Base-by-base conservation (phyloP, 371 early-diverging fungal genomes). In the Actinomortierella wolfii region DNA sequence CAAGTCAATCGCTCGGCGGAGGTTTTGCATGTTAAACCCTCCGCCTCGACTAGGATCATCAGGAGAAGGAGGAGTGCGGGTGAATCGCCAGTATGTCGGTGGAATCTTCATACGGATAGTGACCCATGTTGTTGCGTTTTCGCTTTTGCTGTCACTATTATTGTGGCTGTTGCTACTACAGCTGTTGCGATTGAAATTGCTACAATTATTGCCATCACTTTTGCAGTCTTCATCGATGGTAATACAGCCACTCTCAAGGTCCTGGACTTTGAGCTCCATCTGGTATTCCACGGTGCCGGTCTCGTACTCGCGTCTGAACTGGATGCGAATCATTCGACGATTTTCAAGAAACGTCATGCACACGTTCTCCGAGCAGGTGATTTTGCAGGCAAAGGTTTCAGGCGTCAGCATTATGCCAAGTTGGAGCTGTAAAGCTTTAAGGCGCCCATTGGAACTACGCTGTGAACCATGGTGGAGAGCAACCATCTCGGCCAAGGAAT, bases 1-100 rank as follows among this genome's bases (percentile, higher is more conserved):
- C 17, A 73, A 63, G 17, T 73, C 67, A 6, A 73, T 59, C 0
- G 59, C 63, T 9, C 74, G 74, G 6, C 74, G 58, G 23, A 67
- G n/a, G 34, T 60, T 53, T 2, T 53, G 20, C 15, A 50, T 44
- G 2, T 43, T 25, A 0, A 57, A 56, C 64, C 67, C 66, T 29
- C 59, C 61, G 3, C 20, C 3, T 1, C 43, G 29, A 41, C 61
- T 34, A 11, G 7, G 4, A 34, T 66, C 14, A 14, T 2, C 40
- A 26, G n/a, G n/a, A n/a, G n/a, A n/a, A n/a, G n/a, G n/a, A n/a
- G n/a, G n/a, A n/a, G n/a, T n/a, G n/a, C n/a, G n/a, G n/a, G n/a
- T n/a, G 28, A 40, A 67, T 20, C 73, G 45, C 59, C 62, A 66
- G 54, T 58, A 66, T n/a, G 45, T 54, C 0, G 73, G 67, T 0